Base-by-base conservation (phyloP, 176 grass and related monocot species). In the Oryza brachyantha region DNA sequence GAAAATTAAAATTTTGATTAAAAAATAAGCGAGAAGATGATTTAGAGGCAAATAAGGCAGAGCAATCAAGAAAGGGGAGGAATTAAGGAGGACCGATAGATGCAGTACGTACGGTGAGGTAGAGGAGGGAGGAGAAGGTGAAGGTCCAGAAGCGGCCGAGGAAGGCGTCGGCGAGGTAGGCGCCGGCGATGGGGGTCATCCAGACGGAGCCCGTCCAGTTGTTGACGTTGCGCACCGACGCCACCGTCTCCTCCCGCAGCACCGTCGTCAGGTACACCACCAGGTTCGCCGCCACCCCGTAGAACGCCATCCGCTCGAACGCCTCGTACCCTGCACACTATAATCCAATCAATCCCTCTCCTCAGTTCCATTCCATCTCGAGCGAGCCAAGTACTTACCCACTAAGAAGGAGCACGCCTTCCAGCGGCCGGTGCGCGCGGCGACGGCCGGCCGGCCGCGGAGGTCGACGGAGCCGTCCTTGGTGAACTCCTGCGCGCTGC, bases 261-360 rank as follows among this genome's bases (percentile, higher is more conserved):
- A 87, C 67, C 31, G 89, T 92, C 62, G 93, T 96, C 46, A 96
- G 70, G 69, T 96, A 96, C 29, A 96, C 87, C 58, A 92, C 93
- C 45, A 96, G 87, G 78, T 96, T 96, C 10, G 93, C 78, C 41
- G 93, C 93, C 39, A 96, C 87, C 0, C 93, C 89, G 55, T 92
- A 96, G 86, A 92, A 96, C 27, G 93, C 93, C 93, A 96, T 96
- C 42, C 93, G 86, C 80, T 96, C 93, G 67, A 89, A 96, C 27
- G 87, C 68, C 75, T 96, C 93, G 31, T 96, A 96, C 10, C 84
- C 93, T 95, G 50, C 50, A 12, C 21, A 48, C 19, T 19, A 36
- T 43, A 50, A 13, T 16, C 45, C 14, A 16, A 41, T 10, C 39
- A 19, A 19, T 0, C 10, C 11, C n/a, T n/a, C n/a, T n/a, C n/a